Percentiles rank a stretch among this genome's conserved stretches.
Evolutionary conservation across 306 rosid species (phyloP).

Genomic region (Elaeagnus macrophylla): DNA sequence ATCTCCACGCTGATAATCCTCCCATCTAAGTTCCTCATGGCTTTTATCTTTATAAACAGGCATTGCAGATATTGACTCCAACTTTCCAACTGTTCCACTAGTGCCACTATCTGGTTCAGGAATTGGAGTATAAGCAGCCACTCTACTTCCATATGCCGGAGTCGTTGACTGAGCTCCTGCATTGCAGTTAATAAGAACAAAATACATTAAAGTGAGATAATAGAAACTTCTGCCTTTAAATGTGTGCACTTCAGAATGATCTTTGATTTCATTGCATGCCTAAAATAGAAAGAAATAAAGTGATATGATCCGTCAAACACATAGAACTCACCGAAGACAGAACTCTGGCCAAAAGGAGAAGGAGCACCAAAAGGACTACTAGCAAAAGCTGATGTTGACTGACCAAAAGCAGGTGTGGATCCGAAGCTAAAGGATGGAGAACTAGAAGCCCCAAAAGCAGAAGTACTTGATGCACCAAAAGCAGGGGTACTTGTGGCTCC

Average conservation of each 20-base stretch:
- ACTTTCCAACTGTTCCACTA: conserved; percentile 42
- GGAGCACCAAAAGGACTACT: conserved; percentile 56
- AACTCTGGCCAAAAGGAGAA: conserved; percentile 70
- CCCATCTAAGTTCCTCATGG: conserved; percentile 97
- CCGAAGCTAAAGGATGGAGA: conserved; percentile 61
- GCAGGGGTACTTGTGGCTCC: conserved; percentile 44
- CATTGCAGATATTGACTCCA: conserved; percentile 96
- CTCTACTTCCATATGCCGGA: conserved; percentile 61
- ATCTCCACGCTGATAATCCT: conserved; percentile 88
- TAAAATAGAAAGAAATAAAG: not conserved
- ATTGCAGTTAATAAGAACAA: not conserved
- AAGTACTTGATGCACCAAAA: conserved; percentile 52
- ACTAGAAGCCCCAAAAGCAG: conserved; percentile 75
- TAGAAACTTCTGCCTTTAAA: not conserved
- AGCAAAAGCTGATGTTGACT: conserved; percentile 65
- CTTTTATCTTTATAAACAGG: conserved; percentile 76
- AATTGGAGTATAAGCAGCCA: conserved; percentile 56
- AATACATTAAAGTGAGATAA: not conserved
- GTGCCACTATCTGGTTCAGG: conserved; percentile 63
- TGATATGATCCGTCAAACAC: not conserved
- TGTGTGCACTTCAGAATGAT: not conserved
- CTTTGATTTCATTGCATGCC: not conserved
- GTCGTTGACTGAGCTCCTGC: conserved; percentile 67
- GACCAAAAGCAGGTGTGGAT: conserved; percentile 60
- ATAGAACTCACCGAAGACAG: conserved; percentile 63